These are phyloP conservation scores for Phytophthora melonis DNA, from an alignment of 352 stramenopile genomes.

Conservation along the genomic window DNA sequence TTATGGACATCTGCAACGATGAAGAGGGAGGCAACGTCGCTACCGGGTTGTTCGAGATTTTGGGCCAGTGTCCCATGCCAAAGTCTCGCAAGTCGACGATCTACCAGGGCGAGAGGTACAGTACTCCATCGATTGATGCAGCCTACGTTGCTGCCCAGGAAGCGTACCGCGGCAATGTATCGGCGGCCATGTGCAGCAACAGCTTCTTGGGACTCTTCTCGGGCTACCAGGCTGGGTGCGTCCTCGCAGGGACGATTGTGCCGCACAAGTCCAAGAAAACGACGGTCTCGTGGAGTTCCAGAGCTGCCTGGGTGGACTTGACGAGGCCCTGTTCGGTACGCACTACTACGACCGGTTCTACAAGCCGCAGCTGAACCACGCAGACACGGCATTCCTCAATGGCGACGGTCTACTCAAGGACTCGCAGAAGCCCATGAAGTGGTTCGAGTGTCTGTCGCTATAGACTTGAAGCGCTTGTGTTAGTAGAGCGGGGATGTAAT, in stretches of 20 bases:
- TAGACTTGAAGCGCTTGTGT: slow-evolving; percentile 3
- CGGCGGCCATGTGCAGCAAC: slow-evolving; percentile 51
- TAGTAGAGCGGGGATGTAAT: too few relatives aligned
- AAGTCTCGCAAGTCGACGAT: slow-evolving; percentile 30
- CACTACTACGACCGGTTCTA: slow-evolving; percentile 43
- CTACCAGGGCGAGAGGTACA: slow-evolving; percentile 42
- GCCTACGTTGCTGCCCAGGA: slow-evolving; percentile 41
- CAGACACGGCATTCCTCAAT: slow-evolving; percentile 51
- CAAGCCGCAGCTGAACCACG: slow-evolving; percentile 49
- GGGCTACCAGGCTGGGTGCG: slow-evolving; percentile 14
- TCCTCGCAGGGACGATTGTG: slow-evolving; percentile 23
- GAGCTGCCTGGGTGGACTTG: slow-evolving; percentile 43
- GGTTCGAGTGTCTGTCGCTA: slow-evolving; percentile 46
- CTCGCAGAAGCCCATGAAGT: slow-evolving; percentile 48
- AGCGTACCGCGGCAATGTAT: slow-evolving; percentile 42
- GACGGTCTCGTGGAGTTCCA: slow-evolving; percentile 55
- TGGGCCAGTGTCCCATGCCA: slow-evolving; percentile 46
- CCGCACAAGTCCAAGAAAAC: slow-evolving; percentile 41
- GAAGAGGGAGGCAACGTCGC: slow-evolving; percentile 12
- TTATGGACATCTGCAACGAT: slow-evolving; percentile 41
- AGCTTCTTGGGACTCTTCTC: slow-evolving; percentile 46
- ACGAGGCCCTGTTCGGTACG: slow-evolving; percentile 32
- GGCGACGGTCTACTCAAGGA: slow-evolving; percentile 43
- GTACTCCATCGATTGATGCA: slow-evolving; percentile 23
- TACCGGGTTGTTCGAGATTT: slow-evolving; percentile 22